Evolutionary conservation across 352 stramenopile species (phyloP), one percentile per base, ranked within the genome.

Genomic region (Phytophthora sp.): DNA sequence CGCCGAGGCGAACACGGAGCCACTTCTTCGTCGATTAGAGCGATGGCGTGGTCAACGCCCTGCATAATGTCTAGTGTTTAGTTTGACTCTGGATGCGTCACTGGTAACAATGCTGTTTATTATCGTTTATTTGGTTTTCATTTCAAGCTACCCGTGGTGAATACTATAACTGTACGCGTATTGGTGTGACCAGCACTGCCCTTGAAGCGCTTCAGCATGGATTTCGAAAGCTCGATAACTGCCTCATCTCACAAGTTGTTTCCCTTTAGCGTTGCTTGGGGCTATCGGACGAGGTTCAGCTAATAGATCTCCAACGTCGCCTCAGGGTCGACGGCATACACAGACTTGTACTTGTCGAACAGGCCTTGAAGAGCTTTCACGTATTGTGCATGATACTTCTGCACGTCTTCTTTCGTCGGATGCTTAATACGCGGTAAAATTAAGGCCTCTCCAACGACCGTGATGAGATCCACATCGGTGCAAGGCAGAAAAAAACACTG

Each of bases 361-460:
- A 98, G 68, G 27, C 57, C 68, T 43, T 81, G 79, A 43, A 98
- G 76, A 12, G 79, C 66, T 15, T 70, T 44, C 4, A 98, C 78
- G 62, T 98, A 98, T 28, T 88, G 61, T 7, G 69, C 55, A 69
- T 98, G 95, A 76, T 95, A 97, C 67, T 89, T 88, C 28, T 77
- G 59, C 2, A 98, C 82, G 39, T 98, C 90, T 42, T 97, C 85
- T 13, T 79, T 77, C 0, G 82, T 96, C 5, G 95, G 95, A 31
- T 96, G 30, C 34, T 82, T 67, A 48, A 98, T 94, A 38, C 73
- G 87, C 2, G 92, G 95, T 20, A 98, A 38, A 34, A 83, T 54
- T 18, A 98, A 48, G 5, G 91, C 74, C 48, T 89, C 86, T 7
- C 93, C 91, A 21, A 97, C 78, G 9, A 98, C 92, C 4, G 91